Base-by-base conservation (phyloP, 2,329 filamentous ascomycete species). In the Hypoxylon sp. region DNA sequence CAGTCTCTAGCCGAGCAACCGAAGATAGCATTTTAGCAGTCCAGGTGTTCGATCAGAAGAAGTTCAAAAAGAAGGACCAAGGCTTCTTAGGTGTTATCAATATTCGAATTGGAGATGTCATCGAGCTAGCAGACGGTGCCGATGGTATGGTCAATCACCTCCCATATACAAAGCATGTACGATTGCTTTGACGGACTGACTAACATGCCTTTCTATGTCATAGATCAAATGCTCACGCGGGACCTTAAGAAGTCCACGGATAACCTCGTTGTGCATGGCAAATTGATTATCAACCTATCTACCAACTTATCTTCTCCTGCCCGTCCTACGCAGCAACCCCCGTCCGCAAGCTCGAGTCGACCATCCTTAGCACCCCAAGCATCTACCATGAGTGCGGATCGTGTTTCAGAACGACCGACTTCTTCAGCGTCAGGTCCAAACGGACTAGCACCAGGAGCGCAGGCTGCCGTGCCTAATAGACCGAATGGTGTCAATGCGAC, bases 31-130 rank as follows among this genome's bases (percentile, higher is more conserved):
- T 99, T 77, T 87, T 99, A 52, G 96, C 96, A 6, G 94, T 99
- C 51, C 96, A 99, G 79, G 97, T 99, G 61, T 99, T 99, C 79
- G 96, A 99, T 82, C 96, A 99, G 83, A 98, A 98, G 86, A 99
- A 99, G 84, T 99, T 99, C 85, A 99, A 99, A 87, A 99, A 99
- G 89, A 99, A 98, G 93, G 96, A 99, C 75, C 96, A 99, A 80
- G 96, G 96, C 7, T 99, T 99, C 79, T 86, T 99, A 6, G 96
- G 96, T 64, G 96, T 99, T 60, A 98, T 99, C 78, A 99, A 99
- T 80, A 92, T 99, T 75, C 91, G 94, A 65, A 92, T 99, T 73
- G 96, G 96, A 75, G 94, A 97, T 85, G 92, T 96, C 42, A 93
- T 99, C 74, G 95, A 98, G 79, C 85, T 99, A 72, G 91, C 93